These are phyloP conservation scores for Spathaspora boniae DNA, from an alignment of 805 yeast genomes.

Conservation along the genomic window DNA sequence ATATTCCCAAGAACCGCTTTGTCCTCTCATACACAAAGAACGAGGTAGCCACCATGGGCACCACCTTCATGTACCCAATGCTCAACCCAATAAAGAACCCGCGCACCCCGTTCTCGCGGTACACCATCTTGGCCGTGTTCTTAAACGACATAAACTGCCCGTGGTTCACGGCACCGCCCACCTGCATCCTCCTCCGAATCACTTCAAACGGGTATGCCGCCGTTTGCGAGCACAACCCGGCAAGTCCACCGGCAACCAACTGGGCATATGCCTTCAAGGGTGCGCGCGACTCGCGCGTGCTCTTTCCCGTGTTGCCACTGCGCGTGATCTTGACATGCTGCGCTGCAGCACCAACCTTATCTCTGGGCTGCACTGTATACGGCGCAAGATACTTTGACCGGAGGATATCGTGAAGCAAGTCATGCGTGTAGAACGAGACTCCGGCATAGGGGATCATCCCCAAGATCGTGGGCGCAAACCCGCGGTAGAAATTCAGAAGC, in stretches of 20 bases:
- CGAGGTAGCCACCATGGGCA: conserved; percentile 97
- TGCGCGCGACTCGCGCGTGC: conserved; percentile 43
- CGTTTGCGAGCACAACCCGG: conserved; percentile 92
- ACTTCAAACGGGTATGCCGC: conserved; percentile 98
- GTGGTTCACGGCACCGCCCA: conserved; percentile 69
- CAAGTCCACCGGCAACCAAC: conserved; percentile 89
- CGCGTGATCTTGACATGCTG: conserved; percentile 9
- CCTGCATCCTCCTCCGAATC: conserved; percentile 92
- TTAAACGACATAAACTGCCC: conserved; percentile 55
- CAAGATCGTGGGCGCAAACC: conserved; percentile 87
- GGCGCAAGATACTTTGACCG: conserved; percentile 54
- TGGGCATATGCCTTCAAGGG: conserved; percentile 93
- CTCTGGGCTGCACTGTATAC: conserved; percentile 48
- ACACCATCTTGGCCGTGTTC: conserved; percentile 57
- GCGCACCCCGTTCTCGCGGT: conserved; percentile 68
- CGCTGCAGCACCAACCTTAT: conserved; percentile 50
- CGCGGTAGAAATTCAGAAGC: conserved; percentile 79
- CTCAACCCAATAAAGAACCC: conserved; percentile 95
- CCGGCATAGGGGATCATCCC: conserved; percentile 99
- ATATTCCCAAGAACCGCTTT: conserved; percentile 65
- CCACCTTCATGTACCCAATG: conserved; percentile 91
- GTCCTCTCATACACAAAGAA: conserved; percentile 90
- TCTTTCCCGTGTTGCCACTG: conserved; percentile 16
- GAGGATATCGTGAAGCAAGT: conserved; percentile 80
- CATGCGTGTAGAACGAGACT: conserved; percentile 93